Conservation (phyloP, 148 eudicot species). For the Rhododendron ferrugineum region DNA sequence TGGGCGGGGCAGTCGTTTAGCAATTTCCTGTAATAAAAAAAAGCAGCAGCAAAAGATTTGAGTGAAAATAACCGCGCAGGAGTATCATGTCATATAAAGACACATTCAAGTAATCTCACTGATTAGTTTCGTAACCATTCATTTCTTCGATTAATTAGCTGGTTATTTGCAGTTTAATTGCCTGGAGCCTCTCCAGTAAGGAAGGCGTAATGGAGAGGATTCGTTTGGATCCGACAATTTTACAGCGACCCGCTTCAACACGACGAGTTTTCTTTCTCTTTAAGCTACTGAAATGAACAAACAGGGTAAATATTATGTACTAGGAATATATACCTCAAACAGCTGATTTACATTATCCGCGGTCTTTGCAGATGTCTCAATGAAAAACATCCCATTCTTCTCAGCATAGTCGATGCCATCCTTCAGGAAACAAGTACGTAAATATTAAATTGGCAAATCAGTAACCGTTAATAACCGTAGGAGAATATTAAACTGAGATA, state of each 20-base stretch:
- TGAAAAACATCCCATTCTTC: constrained; percentile 95
- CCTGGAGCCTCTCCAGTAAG: neutral
- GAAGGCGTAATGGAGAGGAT: neutral
- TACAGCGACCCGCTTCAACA: neutral
- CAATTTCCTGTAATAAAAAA: constrained; percentile 38
- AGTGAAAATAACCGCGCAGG: neutral
- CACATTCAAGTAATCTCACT: neutral
- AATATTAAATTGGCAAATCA: neutral
- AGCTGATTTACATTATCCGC: constrained; percentile 95
- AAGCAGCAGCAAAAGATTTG: neutral
- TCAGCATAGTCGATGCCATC: constrained; percentile 81
- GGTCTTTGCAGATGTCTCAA: constrained; percentile 97
- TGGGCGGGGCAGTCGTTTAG: constrained; percentile 50
- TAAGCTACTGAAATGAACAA: neutral
- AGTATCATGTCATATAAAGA: neutral
- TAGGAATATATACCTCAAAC: constrained; percentile 58
- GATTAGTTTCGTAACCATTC: neutral
- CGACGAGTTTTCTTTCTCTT: neutral
- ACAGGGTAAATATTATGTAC: neutral
- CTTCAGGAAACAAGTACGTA: constrained; percentile 29
- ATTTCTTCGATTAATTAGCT: neutral
- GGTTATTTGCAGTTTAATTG: neutral
- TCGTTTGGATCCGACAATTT: neutral
- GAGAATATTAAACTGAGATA: neutral
- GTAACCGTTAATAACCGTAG: neutral